A percentile compares a stretch with the other conserved stretches of the same genome.
These are phyloP conservation scores for Rhytidhysteron rufulum DNA, from an alignment of 2,329 filamentous ascomycete species.

Conservation along the genomic window DNA sequence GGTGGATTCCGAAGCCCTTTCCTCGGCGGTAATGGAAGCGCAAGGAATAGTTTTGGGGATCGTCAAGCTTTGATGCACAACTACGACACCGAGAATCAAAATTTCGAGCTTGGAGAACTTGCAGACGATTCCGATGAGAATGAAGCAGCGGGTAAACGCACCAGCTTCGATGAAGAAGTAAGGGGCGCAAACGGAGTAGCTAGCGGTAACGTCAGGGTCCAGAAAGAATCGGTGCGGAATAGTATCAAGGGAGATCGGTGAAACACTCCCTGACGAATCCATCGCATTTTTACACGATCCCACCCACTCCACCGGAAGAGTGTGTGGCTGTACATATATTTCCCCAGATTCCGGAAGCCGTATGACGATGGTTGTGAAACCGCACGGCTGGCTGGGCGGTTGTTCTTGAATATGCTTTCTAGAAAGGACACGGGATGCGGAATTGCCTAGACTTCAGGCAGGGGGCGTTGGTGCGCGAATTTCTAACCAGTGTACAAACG, in stretches of 20 bases:
- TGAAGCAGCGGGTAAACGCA: conserved; percentile 25
- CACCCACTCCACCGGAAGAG: not conserved
- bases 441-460: not conserved
- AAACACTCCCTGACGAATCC: conserved; percentile 1
- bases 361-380: conserved; percentile 3
- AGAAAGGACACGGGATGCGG: too few relatives aligned
- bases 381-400: conserved; percentile 16
- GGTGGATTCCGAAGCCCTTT: conserved; percentile 53
- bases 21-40: conserved; percentile 43
- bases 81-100: conserved; percentile 73
- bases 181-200: conserved; percentile 10
- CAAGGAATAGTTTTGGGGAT: conserved; percentile 49
- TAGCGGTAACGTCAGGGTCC: conserved; percentile 22
- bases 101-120: conserved; percentile 75
- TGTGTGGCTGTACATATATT: conserved; percentile 8
- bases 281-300: not conserved
- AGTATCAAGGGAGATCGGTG: conserved; percentile 12
- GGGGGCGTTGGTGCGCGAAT: conserved; percentile 1
- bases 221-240: conserved; percentile 25
- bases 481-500: not conserved
- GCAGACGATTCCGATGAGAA: conserved; percentile 60
- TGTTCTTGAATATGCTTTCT: too few relatives aligned
- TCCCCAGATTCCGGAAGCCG: not conserved
- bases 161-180: conserved; percentile 29
- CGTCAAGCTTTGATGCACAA: conserved; percentile 80